phyloP scores from a whole-genome alignment of 441 rosid species.

The Mallotus repandus region DNA sequence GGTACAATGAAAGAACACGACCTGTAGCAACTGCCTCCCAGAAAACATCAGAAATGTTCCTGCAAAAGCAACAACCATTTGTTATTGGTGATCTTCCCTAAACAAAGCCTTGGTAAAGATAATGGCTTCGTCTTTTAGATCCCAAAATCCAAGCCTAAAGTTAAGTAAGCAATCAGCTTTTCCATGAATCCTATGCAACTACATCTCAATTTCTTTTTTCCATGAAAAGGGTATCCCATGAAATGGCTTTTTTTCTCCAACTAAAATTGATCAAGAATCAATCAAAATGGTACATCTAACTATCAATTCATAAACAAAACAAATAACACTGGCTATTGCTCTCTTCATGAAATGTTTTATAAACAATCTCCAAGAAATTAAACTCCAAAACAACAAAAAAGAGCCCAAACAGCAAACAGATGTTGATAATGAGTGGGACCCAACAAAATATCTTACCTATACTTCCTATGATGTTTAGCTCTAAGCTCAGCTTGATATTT shows the following conservation, averaged over 20 bases:
- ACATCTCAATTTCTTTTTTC: slow-evolving; percentile 2
- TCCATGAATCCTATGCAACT: not conserved
- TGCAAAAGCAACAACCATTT: slow-evolving; percentile 32
- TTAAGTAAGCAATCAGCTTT: not conserved
- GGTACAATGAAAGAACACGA: slow-evolving; percentile 75
- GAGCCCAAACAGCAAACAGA: not conserved
- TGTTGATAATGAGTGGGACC: not conserved
- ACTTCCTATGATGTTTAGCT: slow-evolving; percentile 60
- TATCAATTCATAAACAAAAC: not conserved
- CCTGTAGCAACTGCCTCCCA: slow-evolving; percentile 80
- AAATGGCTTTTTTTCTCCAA: not conserved
- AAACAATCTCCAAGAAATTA: no score
- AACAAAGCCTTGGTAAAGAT: not conserved
- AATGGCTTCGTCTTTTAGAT: not conserved
- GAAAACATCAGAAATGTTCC: slow-evolving; percentile 78
- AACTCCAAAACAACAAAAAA: not conserved
- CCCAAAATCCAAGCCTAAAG: not conserved
- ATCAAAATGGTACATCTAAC: not conserved
- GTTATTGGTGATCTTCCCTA: not conserved
- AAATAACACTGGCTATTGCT: not conserved
- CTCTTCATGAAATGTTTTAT: no score
- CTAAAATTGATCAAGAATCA: not conserved
- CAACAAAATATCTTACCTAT: slow-evolving; percentile 42
- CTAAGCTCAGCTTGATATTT: slow-evolving; percentile 86
- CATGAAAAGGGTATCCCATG: not conserved